Conservation (phyloP, 2,329 filamentous ascomycete genomes). For the Fusarium anguioides region DNA sequence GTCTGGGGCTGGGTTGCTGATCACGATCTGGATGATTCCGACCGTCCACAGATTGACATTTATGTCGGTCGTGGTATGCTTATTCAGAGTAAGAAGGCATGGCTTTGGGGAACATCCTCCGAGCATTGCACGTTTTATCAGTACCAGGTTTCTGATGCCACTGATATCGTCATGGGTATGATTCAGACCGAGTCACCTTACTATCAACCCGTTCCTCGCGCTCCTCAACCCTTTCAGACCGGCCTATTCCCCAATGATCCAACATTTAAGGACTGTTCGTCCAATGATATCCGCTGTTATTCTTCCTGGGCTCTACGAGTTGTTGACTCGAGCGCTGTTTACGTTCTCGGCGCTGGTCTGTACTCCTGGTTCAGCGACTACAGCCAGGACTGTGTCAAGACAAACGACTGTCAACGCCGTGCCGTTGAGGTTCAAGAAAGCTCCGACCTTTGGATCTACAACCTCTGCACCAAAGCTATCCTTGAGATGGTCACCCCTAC, state of each 20-base stretch:
- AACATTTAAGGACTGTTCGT: not conserved
- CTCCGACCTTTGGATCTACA: conserved; percentile 37
- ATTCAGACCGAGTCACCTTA: conserved; percentile 55
- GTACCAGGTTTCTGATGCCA: conserved; percentile 59
- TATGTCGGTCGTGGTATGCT: conserved; percentile 54
- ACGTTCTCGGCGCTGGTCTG: conserved; percentile 43
- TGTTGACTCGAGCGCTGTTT: conserved; percentile 27
- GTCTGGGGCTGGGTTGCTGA: conserved; percentile 76
- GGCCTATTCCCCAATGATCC: conserved; percentile 18
- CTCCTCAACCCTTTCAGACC: conserved; percentile 53
- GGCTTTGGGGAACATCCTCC: conserved; percentile 41
- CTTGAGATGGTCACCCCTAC: conserved; percentile 28
- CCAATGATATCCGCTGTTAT: conserved; percentile 1
- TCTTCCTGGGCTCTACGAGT: conserved; percentile 42
- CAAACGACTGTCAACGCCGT: conserved; percentile 35
- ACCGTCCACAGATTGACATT: conserved; percentile 49
- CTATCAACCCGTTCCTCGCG: conserved; percentile 32
- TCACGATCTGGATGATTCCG: conserved; percentile 56
- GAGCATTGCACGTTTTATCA: conserved; percentile 56
- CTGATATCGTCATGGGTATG: conserved; percentile 60
- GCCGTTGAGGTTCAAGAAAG: conserved; percentile 28
- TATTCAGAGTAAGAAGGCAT: conserved; percentile 47
- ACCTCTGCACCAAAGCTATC: conserved; percentile 30
- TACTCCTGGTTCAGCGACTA: conserved; percentile 45
- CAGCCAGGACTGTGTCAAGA: conserved; percentile 36